Evolutionary conservation across 345 rosid genomes (phyloP).

Genomic region (Isatis tinctoria): DNA sequence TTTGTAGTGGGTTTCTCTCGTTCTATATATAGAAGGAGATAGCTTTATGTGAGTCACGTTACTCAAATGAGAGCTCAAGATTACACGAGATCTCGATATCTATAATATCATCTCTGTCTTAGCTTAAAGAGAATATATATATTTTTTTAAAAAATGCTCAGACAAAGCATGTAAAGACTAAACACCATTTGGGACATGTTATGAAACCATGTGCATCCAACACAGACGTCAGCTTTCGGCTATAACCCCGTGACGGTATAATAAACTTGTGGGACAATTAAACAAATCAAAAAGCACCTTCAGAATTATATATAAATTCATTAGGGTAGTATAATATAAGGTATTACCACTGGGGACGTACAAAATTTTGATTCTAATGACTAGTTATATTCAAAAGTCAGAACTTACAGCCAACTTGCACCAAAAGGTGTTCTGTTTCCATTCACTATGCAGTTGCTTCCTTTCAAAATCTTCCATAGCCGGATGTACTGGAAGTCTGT

Average conservation of each 20-base stretch:
- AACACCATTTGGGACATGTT: constrained; percentile 14
- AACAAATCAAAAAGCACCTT: background rate
- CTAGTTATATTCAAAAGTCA: constrained; percentile 12
- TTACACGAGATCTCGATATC: constrained; percentile 19
- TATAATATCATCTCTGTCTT: background rate
- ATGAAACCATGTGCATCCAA: constrained; percentile 27
- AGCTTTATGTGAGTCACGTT: background rate
- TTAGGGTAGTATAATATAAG: background rate
- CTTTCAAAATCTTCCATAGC: background rate
- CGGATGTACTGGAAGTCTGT: background rate
- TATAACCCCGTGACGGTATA: constrained; percentile 11
- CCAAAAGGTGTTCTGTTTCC: background rate
- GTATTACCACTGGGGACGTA: background rate
- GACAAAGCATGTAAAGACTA: constrained; percentile 14
- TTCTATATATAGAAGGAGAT: constrained; percentile 18
- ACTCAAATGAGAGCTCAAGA: background rate
- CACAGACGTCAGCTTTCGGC: constrained; percentile 25
- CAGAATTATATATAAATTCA: background rate
- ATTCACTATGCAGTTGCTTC: constrained; percentile 2
- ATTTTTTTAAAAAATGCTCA: background rate
- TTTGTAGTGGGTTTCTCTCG: constrained; percentile 3
- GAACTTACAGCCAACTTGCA: constrained; percentile 16
- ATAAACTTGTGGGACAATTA: constrained; percentile 5
- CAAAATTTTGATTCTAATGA: background rate
- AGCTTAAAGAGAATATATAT: background rate